phyloP scores from a whole-genome alignment of 2,329 filamentous ascomycete genomes.

The Orbilia ellipsospora region DNA sequence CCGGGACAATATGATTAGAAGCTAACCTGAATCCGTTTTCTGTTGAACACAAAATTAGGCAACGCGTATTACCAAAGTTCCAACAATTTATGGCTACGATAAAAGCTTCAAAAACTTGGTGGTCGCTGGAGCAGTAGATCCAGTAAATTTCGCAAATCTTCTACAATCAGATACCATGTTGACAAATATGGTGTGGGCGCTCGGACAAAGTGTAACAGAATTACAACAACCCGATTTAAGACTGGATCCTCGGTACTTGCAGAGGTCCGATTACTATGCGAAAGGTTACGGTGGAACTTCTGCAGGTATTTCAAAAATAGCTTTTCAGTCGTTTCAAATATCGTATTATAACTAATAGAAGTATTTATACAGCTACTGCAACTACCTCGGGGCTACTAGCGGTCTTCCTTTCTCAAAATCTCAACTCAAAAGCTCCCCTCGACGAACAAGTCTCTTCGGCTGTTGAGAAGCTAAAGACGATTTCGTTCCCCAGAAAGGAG shows the following conservation, averaged over 20 bases:
- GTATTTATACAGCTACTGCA: no score
- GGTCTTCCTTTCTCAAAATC: neutral
- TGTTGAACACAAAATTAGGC: no score
- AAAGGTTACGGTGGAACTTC: no score
- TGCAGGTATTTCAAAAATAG: no score
- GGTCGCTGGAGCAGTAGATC: neutral
- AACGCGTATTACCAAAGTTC: neutral
- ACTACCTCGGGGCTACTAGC: constrained; percentile 3
- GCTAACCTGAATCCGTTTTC: no score
- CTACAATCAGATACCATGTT: neutral
- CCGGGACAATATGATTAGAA: no score
- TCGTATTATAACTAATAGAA: no score
- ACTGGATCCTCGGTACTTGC: neutral
- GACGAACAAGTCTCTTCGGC: neutral
- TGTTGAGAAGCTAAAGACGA: neutral
- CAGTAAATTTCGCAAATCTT: neutral
- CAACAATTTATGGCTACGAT: neutral
- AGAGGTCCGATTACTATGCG: neutral
- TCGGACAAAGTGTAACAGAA: neutral
- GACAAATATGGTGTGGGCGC: constrained; percentile 14
- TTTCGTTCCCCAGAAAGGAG: constrained; percentile 4
- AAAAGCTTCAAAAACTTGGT: neutral
- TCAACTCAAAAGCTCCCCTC: neutral
- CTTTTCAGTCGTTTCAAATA: no score
- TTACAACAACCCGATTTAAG: neutral